Evolutionary conservation across 1,284 basidiomycete species (phyloP), one percentile per base, ranked within the genome.

Genomic region (Apiotrichum laibachii): DNA sequence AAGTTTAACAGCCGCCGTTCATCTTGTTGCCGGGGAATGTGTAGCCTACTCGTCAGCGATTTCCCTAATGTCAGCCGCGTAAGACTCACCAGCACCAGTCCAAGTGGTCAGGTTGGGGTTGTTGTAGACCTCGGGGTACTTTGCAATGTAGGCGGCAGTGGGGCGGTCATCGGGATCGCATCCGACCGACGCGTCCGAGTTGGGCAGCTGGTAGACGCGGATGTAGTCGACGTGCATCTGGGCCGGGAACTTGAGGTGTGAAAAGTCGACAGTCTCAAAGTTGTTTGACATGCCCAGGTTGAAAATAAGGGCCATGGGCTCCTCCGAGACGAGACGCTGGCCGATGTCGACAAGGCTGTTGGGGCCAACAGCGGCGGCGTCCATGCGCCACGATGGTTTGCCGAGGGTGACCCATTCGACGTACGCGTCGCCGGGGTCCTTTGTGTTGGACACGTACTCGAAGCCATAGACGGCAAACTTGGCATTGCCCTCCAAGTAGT

Each of bases 301-400:
- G 58, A 60, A 59, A n/a, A 87, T 80, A 77, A 85, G 43, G 19
- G 72, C 67, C 78, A 79, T 86, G 2, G 89, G 89, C 69, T 91
- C 89, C 70, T 92, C 88, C 9, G 89, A 80, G 53, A 93, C 84
- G 43, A 90, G 69, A 55, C 91, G 80, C 58, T 85, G 83, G 1
- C 80, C 79, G n/a, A 90, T 80, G 53, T 84, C 64, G 0, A 82
- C 75, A 2, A 67, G 71, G 0, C 81, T 49, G 68, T 89, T 87
- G 6, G 85, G 79, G 0, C 78, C 83, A 9, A 88, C 78, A 35
- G 86, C 82, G 1, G 64, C 55, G 0, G 85, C 85, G 11, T 82
- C 80, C 66, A 90, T 70, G 8, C 82, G 81, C 64, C 82, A 81
- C 8, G 80, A 80, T n/a, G 78, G 76, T 58, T 76, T 72, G 10